Conservation (phyloP, 257 asterid genomes). For the Leptodermis oblonga region DNA sequence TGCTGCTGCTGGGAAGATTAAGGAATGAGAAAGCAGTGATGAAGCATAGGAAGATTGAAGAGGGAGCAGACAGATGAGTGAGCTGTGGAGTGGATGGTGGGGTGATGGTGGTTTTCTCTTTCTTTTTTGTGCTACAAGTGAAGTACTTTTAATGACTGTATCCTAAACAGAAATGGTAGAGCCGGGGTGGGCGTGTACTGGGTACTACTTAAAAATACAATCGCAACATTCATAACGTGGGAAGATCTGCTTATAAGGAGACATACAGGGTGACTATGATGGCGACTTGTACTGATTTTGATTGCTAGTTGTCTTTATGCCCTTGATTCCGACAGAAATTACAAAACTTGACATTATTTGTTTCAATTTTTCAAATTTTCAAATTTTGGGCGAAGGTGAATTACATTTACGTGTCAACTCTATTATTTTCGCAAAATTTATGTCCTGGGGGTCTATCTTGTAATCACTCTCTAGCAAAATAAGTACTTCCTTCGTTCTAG, state of each 20-base stretch:
- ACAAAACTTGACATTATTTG: slow-evolving; percentile 2
- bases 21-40: background rate
- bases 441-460: no score
- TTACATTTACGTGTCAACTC: no score
- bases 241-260: slow-evolving; percentile 89
- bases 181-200: background rate
- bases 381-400: no score
- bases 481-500: no score
- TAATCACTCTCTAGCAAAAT: no score
- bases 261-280: slow-evolving; percentile 56
- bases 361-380: no score
- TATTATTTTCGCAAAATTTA: no score
- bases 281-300: slow-evolving; percentile 28
- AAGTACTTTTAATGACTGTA: background rate
- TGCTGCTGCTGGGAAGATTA: slow-evolving; percentile 5
- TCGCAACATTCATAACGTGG: slow-evolving; percentile 71
- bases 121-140: slow-evolving; percentile 1
- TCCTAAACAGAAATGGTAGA: background rate
- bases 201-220: slow-evolving; percentile 16
- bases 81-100: slow-evolving; percentile 1
- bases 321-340: slow-evolving; percentile 7
- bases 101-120: slow-evolving; percentile 13
- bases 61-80: background rate
- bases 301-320: background rate
- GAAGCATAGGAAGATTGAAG: slow-evolving; percentile 1